Conservation (phyloP, 495 filamentous ascomycete genomes). For the Aspergillus diversus region DNA sequence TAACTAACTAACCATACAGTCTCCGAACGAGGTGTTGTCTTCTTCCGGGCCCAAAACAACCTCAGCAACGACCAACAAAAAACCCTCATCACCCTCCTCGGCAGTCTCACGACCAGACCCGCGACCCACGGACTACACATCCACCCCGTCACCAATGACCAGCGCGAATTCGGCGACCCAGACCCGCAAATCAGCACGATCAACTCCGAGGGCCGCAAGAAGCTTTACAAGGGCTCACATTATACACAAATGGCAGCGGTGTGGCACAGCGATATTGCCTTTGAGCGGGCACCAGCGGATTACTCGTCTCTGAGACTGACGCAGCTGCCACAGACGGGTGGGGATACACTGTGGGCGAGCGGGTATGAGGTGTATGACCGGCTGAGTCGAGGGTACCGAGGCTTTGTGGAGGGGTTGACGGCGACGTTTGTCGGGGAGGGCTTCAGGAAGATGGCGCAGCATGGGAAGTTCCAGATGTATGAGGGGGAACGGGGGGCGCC, state of each 20-base stretch:
- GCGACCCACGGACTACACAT: conserved; percentile 62
- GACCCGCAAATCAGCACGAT: conserved; percentile 72
- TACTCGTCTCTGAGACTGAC: conserved; percentile 59
- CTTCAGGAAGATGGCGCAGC: conserved; percentile 60
- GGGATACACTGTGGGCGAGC: conserved; percentile 75
- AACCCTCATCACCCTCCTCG: conserved; percentile 59
- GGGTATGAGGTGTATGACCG: conserved; percentile 82
- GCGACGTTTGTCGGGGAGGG: conserved; percentile 65
- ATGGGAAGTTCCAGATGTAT: conserved; percentile 60
- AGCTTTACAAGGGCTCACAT: conserved; percentile 33
- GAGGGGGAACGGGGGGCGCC: conserved; percentile 62
- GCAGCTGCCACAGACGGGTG: conserved; percentile 63
- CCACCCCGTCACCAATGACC: conserved; percentile 63
- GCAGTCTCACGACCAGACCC: conserved; percentile 61
- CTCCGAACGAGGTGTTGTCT: conserved; percentile 73
- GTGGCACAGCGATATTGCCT: conserved; percentile 68
- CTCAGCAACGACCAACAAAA: conserved; percentile 65
- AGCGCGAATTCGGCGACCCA: conserved; percentile 44
- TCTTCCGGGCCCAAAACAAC: conserved; percentile 69
- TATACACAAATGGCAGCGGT: conserved; percentile 14
- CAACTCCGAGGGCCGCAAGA: conserved; percentile 58
- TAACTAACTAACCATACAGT: conserved; percentile 44
- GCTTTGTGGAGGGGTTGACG: conserved; percentile 66
- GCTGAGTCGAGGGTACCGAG: conserved; percentile 63
- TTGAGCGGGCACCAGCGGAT: conserved; percentile 62